Evolutionary conservation across 345 rosid genomes (phyloP).

Genomic region (Balakata baccata): DNA sequence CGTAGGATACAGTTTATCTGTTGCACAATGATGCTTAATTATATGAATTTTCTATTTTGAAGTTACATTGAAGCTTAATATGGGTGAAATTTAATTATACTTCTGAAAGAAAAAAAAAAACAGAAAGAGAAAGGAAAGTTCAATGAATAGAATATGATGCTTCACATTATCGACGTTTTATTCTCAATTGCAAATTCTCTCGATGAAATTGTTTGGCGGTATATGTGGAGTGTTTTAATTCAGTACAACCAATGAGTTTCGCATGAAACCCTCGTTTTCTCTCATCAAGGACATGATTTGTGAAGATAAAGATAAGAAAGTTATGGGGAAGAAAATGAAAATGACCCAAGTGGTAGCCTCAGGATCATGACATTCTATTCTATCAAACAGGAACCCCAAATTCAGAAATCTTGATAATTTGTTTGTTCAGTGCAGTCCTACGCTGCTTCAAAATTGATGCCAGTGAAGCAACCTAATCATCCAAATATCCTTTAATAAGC

Average conservation of each 20-base stretch:
- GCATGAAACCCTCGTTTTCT: not conserved
- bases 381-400: constrained; percentile 59
- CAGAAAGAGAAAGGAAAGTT: not conserved
- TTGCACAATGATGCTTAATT: no score
- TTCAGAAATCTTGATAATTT: constrained; percentile 76
- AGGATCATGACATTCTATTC: not conserved
- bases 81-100: no score
- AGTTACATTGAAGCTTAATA: no score
- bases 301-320: not conserved
- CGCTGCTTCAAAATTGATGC: constrained; percentile 59
- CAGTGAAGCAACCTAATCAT: constrained; percentile 74
- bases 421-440: constrained; percentile 55
- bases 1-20: no score
- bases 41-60: no score
- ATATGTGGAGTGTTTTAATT: not conserved
- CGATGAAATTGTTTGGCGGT: not conserved
- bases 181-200: not conserved
- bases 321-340: not conserved
- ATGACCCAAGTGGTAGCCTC: not conserved
- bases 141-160: not conserved
- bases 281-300: not conserved
- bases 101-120: not conserved
- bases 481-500: not conserved
- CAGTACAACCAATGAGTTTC: not conserved
- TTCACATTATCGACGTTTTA: not conserved